Evolutionary conservation across 176 grass and related monocot genomes (phyloP).

Genomic region (Eleusine indica): DNA sequence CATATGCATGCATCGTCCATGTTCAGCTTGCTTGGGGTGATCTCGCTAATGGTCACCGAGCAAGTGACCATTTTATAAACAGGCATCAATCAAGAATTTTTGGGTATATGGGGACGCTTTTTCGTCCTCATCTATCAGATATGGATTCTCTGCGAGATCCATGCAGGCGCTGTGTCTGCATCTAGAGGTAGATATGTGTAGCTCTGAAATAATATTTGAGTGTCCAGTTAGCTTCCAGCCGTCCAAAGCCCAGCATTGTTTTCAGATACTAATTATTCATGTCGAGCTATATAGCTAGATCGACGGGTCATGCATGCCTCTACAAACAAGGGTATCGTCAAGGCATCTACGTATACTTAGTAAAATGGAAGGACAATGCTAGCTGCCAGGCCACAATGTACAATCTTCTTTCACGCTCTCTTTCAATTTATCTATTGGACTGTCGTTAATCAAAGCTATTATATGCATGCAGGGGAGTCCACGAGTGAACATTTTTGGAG

Average conservation of each 20-base stretch:
- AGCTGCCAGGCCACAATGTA: background rate
- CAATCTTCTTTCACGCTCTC: background rate
- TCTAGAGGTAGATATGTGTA: background rate
- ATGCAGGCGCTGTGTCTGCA: slow-evolving; percentile 22
- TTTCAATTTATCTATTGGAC: background rate
- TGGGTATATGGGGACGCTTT: background rate
- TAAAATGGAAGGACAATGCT: slow-evolving; percentile 20
- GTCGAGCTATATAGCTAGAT: slow-evolving; percentile 27
- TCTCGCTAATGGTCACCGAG: slow-evolving; percentile 1
- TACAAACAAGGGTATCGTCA: background rate
- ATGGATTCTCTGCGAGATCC: slow-evolving; percentile 45
- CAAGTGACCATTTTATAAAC: slow-evolving; percentile 33
- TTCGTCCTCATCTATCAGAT: slow-evolving; percentile 35
- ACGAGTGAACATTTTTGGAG: slow-evolving; percentile 31
- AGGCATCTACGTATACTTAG: background rate
- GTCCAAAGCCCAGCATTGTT: slow-evolving; percentile 16
- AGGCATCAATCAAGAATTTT: slow-evolving; percentile 44
- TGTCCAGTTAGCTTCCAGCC: slow-evolving; percentile 9
- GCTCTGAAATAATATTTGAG: slow-evolving; percentile 11
- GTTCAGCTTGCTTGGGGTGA: background rate
- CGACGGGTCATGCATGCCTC: slow-evolving; percentile 4
- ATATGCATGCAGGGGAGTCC: slow-evolving; percentile 14
- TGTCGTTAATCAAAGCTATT: background rate
- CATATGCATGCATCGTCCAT: slow-evolving; percentile 7
- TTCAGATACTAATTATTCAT: background rate